Percentiles rank a stretch among this genome's conserved stretches.
These are phyloP conservation scores for Auriscalpium microsporum DNA, from an alignment of 768 basidiomycete species.

Conservation along the genomic window DNA sequence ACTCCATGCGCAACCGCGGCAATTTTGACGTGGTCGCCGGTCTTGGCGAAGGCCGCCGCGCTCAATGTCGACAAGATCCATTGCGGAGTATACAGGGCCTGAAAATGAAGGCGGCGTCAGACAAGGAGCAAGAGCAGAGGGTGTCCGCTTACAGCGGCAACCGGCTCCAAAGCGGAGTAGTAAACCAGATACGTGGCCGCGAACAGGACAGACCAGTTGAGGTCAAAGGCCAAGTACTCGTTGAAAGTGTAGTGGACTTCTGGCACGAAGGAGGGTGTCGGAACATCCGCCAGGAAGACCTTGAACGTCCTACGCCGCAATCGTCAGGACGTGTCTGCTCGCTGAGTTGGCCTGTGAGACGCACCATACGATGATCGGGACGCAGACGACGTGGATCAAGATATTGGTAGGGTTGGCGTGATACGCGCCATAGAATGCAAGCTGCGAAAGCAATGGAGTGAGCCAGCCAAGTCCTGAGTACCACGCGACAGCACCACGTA, in stretches of 20 bases:
- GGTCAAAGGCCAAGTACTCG: conserved; percentile 58
- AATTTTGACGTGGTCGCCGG: conserved; percentile 40
- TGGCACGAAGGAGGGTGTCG: conserved; percentile 36
- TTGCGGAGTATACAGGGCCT: conserved; percentile 81
- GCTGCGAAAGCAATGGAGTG: conserved; percentile 31
- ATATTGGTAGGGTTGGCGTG: conserved; percentile 80
- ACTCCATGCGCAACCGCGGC: conserved; percentile 50
- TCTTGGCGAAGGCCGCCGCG: conserved; percentile 57
- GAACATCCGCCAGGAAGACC: conserved; percentile 35
- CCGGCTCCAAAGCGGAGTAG: conserved; percentile 74
- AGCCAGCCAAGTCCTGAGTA: neutral
- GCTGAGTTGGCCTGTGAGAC: conserved; percentile 6
- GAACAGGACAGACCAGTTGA: conserved; percentile 56
- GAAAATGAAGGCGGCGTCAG: conserved; percentile 1
- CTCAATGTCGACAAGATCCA: conserved; percentile 53
- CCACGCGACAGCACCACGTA: conserved; percentile 18
- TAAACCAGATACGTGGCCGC: conserved; percentile 58
- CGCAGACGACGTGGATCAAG: conserved; percentile 76
- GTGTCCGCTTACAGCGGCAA: conserved; percentile 62
- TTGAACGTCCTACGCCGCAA: conserved; percentile 46
- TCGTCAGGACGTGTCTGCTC: neutral
- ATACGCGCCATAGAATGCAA: conserved; percentile 91
- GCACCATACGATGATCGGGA: conserved; percentile 78
- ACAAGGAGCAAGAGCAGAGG: neutral
- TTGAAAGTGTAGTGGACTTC: conserved; percentile 41